Evolutionary conservation across 129 eudicot genomes (phyloP), one percentile per base, ranked within the genome.

Genomic region (Artemisia argyi): DNA sequence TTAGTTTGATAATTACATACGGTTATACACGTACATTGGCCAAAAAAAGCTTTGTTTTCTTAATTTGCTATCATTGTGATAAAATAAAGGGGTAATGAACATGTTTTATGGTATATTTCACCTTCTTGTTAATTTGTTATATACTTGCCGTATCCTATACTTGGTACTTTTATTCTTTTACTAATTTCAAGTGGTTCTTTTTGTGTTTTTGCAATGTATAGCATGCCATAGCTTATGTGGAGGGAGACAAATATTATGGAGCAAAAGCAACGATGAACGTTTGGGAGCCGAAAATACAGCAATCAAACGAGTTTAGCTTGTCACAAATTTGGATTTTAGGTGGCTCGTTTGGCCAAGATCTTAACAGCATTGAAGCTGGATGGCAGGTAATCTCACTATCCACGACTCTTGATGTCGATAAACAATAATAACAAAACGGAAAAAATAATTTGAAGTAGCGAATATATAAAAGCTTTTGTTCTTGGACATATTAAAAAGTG

Each of bases 341-440:
- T 26, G 98, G 98, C 72, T 94, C 97, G 39, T 93, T 93, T 77
- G 98, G 96, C 73, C 87, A 89, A 82, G 98, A 93, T 84, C 96
- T 93, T 58, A 93, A 93, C 88, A 90, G 98, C 89, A 94, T 94
- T 78, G 97, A 93, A 90, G 97, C 98, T 74, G 98, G 98, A 76
- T 93, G 98, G 98, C 97, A 89, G 96, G 98, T 94, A 76, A 30
- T 32, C 55, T 69, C 59, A 66, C 17, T 51, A 32, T 44, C 6
- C 72, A 11, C n/a, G 7, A 10, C 69, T 64, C 39, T 66, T 68
- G 46, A 28, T 59, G 26, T 11, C 35, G 18, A 35, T 5, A 35
- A 35, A 35, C 42, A 35, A 35, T 35, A 35, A 35, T 35, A 35
- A 35, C 42, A 35, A 35, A 35, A 6, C 42, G 1, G 42, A 35